Evolutionary conservation across 179 eudicot species (phyloP).

Genomic region (Silene vulgaris): DNA sequence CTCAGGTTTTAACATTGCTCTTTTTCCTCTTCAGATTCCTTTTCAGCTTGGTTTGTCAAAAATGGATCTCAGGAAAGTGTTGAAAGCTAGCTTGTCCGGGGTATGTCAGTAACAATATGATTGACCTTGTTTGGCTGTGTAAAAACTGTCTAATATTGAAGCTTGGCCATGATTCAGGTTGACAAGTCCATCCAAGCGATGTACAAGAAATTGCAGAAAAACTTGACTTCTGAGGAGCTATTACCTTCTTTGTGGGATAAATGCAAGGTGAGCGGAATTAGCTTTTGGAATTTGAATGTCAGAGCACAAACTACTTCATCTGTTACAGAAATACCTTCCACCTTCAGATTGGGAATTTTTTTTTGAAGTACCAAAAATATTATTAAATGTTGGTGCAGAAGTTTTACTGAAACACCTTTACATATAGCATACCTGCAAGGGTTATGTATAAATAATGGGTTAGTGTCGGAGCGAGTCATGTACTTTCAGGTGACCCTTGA

Average conservation of each 20-base stretch:
- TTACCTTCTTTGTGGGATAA: slow-evolving; percentile 93
- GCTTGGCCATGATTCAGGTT: slow-evolving; percentile 39
- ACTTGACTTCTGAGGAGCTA: slow-evolving; percentile 78
- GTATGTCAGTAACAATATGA: slow-evolving; percentile 36
- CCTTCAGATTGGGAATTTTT: not conserved
- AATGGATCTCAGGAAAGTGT: slow-evolving; percentile 81
- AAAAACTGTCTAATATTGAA: not conserved
- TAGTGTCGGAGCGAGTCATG: not conserved
- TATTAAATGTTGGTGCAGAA: not conserved
- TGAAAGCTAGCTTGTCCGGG: slow-evolving; percentile 84
- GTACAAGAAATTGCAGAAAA: slow-evolving; percentile 84
- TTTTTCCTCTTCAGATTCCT: slow-evolving; percentile 56
- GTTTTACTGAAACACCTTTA: not conserved
- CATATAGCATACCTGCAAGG: not conserved
- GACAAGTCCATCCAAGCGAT: slow-evolving; percentile 73
- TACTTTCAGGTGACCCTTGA: not conserved
- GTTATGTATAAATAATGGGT: not conserved
- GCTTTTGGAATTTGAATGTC: slow-evolving; percentile 1
- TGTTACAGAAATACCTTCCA: not conserved
- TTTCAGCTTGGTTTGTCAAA: slow-evolving; percentile 84
- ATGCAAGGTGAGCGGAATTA: slow-evolving; percentile 66
- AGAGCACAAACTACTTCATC: not conserved
- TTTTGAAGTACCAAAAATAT: not conserved
- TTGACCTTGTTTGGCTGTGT: not conserved
- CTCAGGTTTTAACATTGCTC: slow-evolving; percentile 10